phyloP scores from a whole-genome alignment of 495 filamentous ascomycete species.

The Penicillium lividum region DNA sequence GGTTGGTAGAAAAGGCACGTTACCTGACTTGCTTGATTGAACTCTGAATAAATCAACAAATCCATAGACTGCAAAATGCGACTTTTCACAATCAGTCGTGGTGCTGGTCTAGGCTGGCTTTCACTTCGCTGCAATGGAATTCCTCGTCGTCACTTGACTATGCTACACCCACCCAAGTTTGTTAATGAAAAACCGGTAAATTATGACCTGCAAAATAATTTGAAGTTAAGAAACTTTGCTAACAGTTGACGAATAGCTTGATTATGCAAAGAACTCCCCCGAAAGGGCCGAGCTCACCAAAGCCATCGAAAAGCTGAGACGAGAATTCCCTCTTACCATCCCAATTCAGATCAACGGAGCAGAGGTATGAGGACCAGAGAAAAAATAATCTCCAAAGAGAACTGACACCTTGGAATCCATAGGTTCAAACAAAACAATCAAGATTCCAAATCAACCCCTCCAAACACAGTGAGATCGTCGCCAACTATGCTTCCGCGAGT shows the following conservation, averaged over 20 bases:
- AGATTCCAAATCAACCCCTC: conserved; percentile 68
- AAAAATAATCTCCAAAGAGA: too few species aligned
- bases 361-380: conserved; percentile 16
- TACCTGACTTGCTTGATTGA: not conserved
- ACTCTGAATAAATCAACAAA: not conserved
- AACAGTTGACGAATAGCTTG: conserved; percentile 16
- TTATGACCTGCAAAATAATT: conserved; percentile 7
- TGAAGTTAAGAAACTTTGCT: not conserved
- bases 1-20: not conserved
- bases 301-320: conserved; percentile 27
- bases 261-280: conserved; percentile 32
- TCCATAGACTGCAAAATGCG: conserved; percentile 13
- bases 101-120: conserved; percentile 7
- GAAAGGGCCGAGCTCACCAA: conserved; percentile 31
- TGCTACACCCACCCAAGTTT: conserved; percentile 34
- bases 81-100: conserved; percentile 12
- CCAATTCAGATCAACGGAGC: conserved; percentile 31
- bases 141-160: conserved; percentile 19
- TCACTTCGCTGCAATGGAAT: conserved; percentile 5
- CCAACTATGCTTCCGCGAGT: conserved; percentile 71
- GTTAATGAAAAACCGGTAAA: conserved; percentile 33
- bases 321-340: conserved; percentile 30
- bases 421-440: conserved; percentile 25
- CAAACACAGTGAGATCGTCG: conserved; percentile 64
- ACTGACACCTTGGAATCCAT: not conserved